phyloP scores from a whole-genome alignment of 257 asterid species.

The Jaltomata sinuosa region DNA sequence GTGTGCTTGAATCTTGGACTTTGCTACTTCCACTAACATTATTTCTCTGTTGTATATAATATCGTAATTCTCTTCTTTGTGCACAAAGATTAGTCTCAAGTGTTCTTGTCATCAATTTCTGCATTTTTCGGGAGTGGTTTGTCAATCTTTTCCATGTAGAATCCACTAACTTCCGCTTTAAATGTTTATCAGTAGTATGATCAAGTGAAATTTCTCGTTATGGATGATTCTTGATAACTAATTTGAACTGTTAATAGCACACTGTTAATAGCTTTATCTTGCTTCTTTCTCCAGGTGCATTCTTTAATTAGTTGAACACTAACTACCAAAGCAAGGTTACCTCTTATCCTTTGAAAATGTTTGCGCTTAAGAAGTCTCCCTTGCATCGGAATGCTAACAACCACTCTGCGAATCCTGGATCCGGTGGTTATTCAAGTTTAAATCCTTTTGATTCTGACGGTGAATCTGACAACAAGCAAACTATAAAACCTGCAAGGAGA shows the following conservation, averaged over 20 bases:
- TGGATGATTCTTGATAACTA: background rate
- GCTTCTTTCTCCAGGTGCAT: background rate
- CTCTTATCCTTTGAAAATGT: slow-evolving; percentile 28
- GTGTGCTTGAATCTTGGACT: background rate
- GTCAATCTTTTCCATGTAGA: background rate
- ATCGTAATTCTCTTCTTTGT: background rate
- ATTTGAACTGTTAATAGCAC: background rate
- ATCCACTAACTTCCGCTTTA: background rate
- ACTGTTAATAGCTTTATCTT: background rate
- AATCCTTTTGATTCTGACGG: slow-evolving; percentile 82
- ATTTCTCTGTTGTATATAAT: too few species aligned
- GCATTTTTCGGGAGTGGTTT: background rate
- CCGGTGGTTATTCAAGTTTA: background rate
- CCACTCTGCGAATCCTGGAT: slow-evolving; percentile 21
- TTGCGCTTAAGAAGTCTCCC: slow-evolving; percentile 54
- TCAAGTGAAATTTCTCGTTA: background rate
- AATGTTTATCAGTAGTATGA: background rate
- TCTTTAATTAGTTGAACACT: background rate
- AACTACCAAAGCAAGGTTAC: background rate
- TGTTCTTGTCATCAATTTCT: background rate
- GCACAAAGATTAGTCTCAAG: background rate
- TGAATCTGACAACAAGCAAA: slow-evolving; percentile 46
- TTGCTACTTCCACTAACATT: background rate
- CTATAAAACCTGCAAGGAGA: slow-evolving; percentile 35
- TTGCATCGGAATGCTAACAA: slow-evolving; percentile 34